Evolutionary conservation across 495 filamentous ascomycete genomes (phyloP).

Genomic region (Glarea lozoyensis): DNA sequence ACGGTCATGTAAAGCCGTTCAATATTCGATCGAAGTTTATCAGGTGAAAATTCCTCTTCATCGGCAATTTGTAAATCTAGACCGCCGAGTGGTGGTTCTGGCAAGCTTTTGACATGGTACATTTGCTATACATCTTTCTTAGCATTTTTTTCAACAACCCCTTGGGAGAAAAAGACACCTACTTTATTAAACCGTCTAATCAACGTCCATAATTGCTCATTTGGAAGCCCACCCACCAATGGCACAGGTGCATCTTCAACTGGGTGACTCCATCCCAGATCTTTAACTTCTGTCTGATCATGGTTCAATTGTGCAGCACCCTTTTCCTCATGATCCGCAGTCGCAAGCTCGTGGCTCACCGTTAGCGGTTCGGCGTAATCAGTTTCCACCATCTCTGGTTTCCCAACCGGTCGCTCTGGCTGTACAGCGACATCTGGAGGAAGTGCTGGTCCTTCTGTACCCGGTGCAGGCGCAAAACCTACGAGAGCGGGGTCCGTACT

Average conservation of each 20-base stretch:
- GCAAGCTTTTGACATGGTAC: slow-evolving; percentile 71
- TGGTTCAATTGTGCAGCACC: slow-evolving; percentile 18
- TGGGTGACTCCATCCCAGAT: slow-evolving; percentile 68
- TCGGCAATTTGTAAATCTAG: slow-evolving; percentile 77
- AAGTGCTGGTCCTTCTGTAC: too few species aligned
- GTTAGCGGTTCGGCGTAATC: slow-evolving; percentile 14
- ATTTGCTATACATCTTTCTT: slow-evolving; percentile 62
- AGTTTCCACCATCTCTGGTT: slow-evolving; percentile 13
- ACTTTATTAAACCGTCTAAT: slow-evolving; percentile 81
- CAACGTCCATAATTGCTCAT: slow-evolving; percentile 78
- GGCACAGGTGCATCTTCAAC: slow-evolving; percentile 48
- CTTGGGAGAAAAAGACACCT: slow-evolving; percentile 8
- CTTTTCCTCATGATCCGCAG: slow-evolving; percentile 20
- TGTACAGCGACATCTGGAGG: too few species aligned
- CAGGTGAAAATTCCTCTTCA: slow-evolving; percentile 77
- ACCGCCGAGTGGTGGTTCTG: slow-evolving; percentile 40
- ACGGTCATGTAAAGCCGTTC: slow-evolving; percentile 83
- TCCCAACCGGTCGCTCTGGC: background rate
- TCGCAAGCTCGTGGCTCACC: slow-evolving; percentile 18
- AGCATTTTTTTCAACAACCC: slow-evolving; percentile 12
- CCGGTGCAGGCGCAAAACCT: background rate
- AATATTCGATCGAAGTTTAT: slow-evolving; percentile 72
- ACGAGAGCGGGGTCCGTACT: background rate
- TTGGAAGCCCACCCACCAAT: slow-evolving; percentile 64
- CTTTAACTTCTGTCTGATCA: slow-evolving; percentile 22